Conservation (phyloP, 495 filamentous ascomycete species). For the Daldinia loculata region DNA sequence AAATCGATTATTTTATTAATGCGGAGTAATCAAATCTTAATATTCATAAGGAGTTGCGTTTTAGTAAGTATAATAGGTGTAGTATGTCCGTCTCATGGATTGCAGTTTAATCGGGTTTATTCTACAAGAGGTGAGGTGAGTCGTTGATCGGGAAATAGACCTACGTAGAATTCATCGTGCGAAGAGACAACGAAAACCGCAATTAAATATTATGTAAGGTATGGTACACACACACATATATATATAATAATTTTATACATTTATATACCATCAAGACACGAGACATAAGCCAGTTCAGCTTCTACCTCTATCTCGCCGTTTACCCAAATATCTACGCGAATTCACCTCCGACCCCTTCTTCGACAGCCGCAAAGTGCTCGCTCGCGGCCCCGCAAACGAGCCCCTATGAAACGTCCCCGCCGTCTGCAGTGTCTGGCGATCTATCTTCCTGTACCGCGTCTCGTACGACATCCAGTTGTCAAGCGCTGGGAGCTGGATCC, state of each 20-base stretch:
- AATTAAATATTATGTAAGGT: too few species aligned
- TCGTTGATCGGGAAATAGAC: too few species aligned
- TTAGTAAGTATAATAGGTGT: neutral
- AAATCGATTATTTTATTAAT: constrained; percentile 6
- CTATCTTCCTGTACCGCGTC: constrained; percentile 58
- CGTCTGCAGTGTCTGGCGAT: constrained; percentile 42
- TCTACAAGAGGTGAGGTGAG: neutral
- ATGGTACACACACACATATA: neutral
- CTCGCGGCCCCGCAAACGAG: constrained; percentile 9
- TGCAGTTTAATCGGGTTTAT: neutral
- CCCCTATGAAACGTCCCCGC: constrained; percentile 35
- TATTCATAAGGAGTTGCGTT: neutral
- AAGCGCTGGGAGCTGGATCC: constrained; percentile 45
- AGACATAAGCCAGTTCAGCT: too few species aligned
- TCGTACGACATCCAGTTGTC: constrained; percentile 55
- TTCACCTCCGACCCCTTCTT: neutral
- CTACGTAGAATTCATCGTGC: too few species aligned
- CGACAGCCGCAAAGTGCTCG: neutral
- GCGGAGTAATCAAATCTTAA: neutral
- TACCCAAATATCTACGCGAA: neutral
- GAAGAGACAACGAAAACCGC: too few species aligned
- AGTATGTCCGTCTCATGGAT: neutral
- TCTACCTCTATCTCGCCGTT: neutral
- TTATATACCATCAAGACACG: neutral
- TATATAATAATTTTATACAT: neutral